Evolutionary conservation across 441 rosid genomes (phyloP).

Genomic region (Adansonia rubrostipa): DNA sequence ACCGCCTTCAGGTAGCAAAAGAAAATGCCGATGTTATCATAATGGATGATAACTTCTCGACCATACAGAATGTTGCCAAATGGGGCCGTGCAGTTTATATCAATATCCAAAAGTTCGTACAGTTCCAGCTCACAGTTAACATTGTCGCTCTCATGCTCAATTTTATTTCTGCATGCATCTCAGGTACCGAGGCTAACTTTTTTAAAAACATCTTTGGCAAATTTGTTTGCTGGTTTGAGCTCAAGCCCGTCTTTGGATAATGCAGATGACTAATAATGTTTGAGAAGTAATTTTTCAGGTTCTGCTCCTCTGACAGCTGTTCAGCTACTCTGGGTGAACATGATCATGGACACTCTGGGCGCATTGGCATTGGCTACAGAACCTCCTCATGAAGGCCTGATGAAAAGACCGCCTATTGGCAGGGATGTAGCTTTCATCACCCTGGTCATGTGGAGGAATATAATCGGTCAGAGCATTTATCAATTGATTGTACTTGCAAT

Average conservation of each 20-base stretch:
- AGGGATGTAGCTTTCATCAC: slow-evolving; percentile 44
- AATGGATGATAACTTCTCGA: slow-evolving; percentile 67
- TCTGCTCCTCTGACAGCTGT: slow-evolving; percentile 71
- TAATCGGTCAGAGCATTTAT: slow-evolving; percentile 65
- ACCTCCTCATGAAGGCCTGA: slow-evolving; percentile 53
- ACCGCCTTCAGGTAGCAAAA: slow-evolving; percentile 52
- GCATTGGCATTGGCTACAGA: slow-evolving; percentile 61
- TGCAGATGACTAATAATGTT: slow-evolving; percentile 17
- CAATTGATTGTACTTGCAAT: slow-evolving; percentile 56
- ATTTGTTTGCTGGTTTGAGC: not conserved
- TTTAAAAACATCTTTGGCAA: not conserved
- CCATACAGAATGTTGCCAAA: slow-evolving; percentile 52
- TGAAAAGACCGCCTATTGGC: slow-evolving; percentile 50
- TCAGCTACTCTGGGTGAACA: slow-evolving; percentile 69
- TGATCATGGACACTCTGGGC: slow-evolving; percentile 64
- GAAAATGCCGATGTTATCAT: slow-evolving; percentile 61
- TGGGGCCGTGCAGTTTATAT: slow-evolving; percentile 60
- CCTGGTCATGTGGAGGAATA: slow-evolving; percentile 56
- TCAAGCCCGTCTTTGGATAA: not conserved
- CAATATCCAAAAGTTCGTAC: slow-evolving; percentile 60
- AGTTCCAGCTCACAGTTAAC: slow-evolving; percentile 57
- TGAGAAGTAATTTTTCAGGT: slow-evolving; percentile 35
- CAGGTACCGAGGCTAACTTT: slow-evolving; percentile 42
- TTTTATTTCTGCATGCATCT: slow-evolving; percentile 53
- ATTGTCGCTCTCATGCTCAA: slow-evolving; percentile 51